These are phyloP conservation scores for Kitagawia praeruptora DNA, from an alignment of 129 eudicot species.

Conservation along the genomic window DNA sequence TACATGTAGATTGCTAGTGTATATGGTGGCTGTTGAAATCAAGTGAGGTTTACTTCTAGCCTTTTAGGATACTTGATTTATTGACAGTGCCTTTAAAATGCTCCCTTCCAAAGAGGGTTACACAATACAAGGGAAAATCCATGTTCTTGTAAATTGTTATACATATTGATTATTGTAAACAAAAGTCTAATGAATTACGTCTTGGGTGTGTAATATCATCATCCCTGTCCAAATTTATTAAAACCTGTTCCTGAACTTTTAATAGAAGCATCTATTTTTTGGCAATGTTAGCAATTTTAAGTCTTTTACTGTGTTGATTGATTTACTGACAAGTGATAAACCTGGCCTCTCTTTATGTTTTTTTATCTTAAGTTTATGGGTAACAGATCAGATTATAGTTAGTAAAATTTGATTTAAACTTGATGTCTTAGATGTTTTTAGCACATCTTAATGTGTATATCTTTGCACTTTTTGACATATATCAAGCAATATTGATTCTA, in stretches of 20 bases:
- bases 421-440: neutral
- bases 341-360: neutral
- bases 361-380: neutral
- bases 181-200: neutral
- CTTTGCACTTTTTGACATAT: neutral
- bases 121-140: neutral
- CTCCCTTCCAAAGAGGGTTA: neutral
- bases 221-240: neutral
- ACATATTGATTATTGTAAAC: neutral
- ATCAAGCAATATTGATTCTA: neutral
- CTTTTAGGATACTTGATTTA: neutral
- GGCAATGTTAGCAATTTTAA: neutral
- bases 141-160: neutral
- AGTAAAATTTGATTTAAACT: neutral
- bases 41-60: neutral
- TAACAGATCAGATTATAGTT: neutral
- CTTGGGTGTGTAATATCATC: neutral
- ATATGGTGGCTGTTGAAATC: neutral
- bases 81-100: neutral
- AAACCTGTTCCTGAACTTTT: neutral
- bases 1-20: neutral
- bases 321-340: neutral
- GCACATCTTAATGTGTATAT: neutral
- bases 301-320: neutral
- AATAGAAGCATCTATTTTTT: neutral